Evolutionary conservation across 225 moss, liverwort and hornwort species (phyloP).

Genomic region (Physcomitrellopsis africana): DNA sequence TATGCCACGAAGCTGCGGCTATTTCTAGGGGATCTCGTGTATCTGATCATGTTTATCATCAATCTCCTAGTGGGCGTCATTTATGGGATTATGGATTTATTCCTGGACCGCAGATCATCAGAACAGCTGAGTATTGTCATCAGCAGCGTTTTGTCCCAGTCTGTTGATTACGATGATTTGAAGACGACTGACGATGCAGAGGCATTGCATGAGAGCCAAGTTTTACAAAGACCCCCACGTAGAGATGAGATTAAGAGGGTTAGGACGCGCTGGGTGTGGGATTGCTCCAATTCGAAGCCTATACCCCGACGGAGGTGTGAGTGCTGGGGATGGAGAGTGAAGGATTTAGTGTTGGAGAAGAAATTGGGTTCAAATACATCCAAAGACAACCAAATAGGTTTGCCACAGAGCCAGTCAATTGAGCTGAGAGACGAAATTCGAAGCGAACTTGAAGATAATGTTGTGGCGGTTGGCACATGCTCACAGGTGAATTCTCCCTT

Average conservation of each 20-base stretch:
- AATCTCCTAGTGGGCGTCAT: constrained; percentile 45
- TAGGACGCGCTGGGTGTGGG: constrained; percentile 50
- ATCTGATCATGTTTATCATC: constrained; percentile 44
- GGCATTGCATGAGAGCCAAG: not conserved
- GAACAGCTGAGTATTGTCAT: not conserved
- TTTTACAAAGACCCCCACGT: constrained; percentile 29
- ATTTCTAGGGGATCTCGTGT: constrained; percentile 53
- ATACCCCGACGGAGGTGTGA: constrained; percentile 41
- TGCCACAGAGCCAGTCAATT: not conserved
- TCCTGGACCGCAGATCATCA: constrained; percentile 17
- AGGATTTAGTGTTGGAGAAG: constrained; percentile 29
- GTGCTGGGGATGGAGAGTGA: constrained; percentile 70
- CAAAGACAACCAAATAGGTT: constrained; percentile 4
- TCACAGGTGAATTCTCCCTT: constrained; percentile 28
- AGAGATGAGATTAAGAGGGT: constrained; percentile 60
- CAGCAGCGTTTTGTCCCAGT: constrained; percentile 19
- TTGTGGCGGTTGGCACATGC: constrained; percentile 1
- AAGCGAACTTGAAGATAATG: not conserved
- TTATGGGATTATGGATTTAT: constrained; percentile 49
- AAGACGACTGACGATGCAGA: constrained; percentile 13
- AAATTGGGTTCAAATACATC: not conserved
- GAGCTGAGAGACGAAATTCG: not conserved
- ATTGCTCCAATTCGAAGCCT: constrained; percentile 23
- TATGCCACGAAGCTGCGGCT: constrained; percentile 56
- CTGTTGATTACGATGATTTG: constrained; percentile 21